Conservation (phyloP, 768 basidiomycete species). For the Macrolepiota dolichaula region DNA sequence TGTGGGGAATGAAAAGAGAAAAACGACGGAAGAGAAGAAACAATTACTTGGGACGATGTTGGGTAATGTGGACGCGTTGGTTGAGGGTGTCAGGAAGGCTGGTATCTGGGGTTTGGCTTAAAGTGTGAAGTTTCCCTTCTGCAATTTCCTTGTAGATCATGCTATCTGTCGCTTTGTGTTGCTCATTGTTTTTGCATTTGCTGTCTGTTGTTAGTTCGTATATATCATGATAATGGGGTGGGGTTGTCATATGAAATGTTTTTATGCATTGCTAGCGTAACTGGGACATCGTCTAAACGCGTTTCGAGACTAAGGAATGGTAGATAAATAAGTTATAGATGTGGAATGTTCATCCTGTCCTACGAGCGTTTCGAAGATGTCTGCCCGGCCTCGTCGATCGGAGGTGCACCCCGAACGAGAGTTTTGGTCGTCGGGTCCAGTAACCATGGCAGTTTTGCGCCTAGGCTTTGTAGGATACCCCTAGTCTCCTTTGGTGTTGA, state of each 20-base stretch:
- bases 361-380: constrained; percentile 1
- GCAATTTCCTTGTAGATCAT: background rate
- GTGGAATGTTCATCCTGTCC: background rate
- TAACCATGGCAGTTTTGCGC: constrained; percentile 43
- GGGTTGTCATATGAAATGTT: background rate
- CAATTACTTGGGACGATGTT: constrained; percentile 76
- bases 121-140: background rate
- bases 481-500: constrained; percentile 19
- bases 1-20: constrained; percentile 24
- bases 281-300: background rate
- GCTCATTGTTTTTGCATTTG: constrained; percentile 9
- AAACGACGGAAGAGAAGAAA: constrained; percentile 82
- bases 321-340: background rate
- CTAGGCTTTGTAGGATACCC: constrained; percentile 46
- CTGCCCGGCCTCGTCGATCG: constrained; percentile 54
- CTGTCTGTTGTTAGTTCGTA: constrained; percentile 10
- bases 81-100: constrained; percentile 82
- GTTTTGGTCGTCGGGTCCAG: constrained; percentile 63
- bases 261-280: background rate
- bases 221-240: background rate
- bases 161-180: constrained; percentile 13
- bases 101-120: constrained; percentile 79
- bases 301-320: background rate
- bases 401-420: constrained; percentile 70
- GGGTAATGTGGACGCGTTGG: constrained; percentile 88